phyloP scores from a whole-genome alignment of 495 filamentous ascomycete species.

The Cenococcum geophilum region DNA sequence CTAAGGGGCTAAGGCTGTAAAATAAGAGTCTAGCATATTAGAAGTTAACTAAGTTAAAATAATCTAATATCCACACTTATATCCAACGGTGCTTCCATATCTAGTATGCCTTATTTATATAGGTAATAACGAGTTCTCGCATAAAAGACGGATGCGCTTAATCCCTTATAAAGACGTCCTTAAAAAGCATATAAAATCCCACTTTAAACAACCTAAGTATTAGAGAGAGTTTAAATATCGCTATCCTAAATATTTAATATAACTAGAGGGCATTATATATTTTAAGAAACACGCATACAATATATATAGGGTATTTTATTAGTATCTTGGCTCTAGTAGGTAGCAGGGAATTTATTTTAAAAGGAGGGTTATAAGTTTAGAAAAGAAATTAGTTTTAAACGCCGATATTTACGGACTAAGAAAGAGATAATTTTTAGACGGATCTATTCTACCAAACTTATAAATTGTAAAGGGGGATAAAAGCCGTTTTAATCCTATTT shows the following conservation, averaged over 20 bases:
- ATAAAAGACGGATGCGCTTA: constrained; percentile 10
- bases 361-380: too few relatives aligned
- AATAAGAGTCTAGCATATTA: too few relatives aligned
- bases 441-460: too few relatives aligned
- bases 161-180: constrained; percentile 13
- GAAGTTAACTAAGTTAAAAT: neutral
- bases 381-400: too few relatives aligned
- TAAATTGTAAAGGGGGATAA: too few relatives aligned
- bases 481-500: too few relatives aligned
- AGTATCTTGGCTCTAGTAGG: too few relatives aligned
- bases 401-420: too few relatives aligned
- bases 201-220: constrained; percentile 6
- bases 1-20: neutral
- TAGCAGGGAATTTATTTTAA: too few relatives aligned
- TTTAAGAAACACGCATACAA: constrained; percentile 21
- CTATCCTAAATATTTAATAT: constrained; percentile 8
- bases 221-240: too few relatives aligned
- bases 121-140: constrained; percentile 10
- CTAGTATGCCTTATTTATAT: constrained; percentile 19
- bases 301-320: too few relatives aligned
- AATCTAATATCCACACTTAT: constrained; percentile 5
- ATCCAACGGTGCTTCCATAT: constrained; percentile 8
- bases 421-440: too few relatives aligned
- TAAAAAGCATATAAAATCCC: constrained; percentile 18
- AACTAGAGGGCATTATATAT: constrained; percentile 5